These are phyloP conservation scores for Rhodotorula sp. DNA, from an alignment of 1,284 basidiomycete genomes.

Conservation along the genomic window DNA sequence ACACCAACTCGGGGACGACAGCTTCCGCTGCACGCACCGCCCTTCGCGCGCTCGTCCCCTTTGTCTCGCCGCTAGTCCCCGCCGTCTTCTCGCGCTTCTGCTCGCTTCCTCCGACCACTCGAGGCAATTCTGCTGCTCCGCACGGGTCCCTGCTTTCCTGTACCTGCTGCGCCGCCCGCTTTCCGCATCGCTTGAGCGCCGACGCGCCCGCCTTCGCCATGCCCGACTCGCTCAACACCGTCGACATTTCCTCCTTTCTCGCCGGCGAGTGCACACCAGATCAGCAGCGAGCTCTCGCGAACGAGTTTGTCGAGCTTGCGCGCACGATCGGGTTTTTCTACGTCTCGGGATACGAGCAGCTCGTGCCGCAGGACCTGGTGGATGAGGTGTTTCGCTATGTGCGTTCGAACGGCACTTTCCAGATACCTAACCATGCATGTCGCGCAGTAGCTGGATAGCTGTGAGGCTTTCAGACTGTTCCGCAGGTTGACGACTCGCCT, in stretches of 20 bases:
- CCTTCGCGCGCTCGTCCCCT: too few relatives aligned
- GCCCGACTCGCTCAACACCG: conserved; percentile 17
- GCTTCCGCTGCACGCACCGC: too few relatives aligned
- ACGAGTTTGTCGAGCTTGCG: conserved; percentile 1
- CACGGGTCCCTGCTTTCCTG: too few relatives aligned
- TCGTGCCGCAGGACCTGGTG: conserved; percentile 24
- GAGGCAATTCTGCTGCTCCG: background rate
- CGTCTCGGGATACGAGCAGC: conserved; percentile 12
- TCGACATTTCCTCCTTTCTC: conserved; percentile 15
- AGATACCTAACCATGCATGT: too few relatives aligned
- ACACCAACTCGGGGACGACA: too few relatives aligned
- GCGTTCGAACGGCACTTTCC: background rate
- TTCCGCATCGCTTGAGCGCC: background rate
- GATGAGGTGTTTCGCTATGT: conserved; percentile 21
- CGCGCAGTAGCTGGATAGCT: too few relatives aligned
- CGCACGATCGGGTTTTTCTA: conserved; percentile 24
- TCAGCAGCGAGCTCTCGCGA: background rate
- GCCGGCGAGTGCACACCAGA: background rate
- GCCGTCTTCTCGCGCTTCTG: too few relatives aligned
- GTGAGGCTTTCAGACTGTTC: too few relatives aligned
- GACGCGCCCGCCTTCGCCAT: background rate
- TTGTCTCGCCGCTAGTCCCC: too few relatives aligned
- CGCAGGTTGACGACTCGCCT: background rate
- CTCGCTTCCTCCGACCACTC: too few relatives aligned
- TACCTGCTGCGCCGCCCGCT: background rate